Conservation (phyloP, 1,284 basidiomycete genomes). For the Fistulinella cinereoalba region DNA sequence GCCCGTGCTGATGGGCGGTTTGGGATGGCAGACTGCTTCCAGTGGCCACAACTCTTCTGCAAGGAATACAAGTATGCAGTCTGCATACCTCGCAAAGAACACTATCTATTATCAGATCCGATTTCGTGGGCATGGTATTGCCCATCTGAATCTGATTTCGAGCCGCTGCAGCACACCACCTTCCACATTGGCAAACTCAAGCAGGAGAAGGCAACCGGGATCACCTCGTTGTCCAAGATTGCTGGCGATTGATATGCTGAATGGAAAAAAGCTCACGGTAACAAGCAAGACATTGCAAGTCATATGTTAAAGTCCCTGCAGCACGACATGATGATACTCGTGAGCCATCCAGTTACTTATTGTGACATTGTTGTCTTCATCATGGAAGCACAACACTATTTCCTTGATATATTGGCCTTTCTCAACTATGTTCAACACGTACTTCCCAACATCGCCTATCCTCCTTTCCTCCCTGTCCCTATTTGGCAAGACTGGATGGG, state of each 20-base stretch:
- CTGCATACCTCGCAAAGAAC: background rate
- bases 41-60: no score
- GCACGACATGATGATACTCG: background rate
- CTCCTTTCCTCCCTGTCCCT: background rate
- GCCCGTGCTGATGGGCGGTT: no score
- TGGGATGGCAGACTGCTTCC: no score
- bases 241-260: background rate
- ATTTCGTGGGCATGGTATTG: background rate
- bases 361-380: background rate
- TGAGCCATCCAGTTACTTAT: background rate
- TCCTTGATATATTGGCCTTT: background rate
- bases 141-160: background rate
- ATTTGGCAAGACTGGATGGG: background rate
- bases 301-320: background rate
- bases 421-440: background rate
- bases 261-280: background rate
- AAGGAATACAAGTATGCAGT: no score
- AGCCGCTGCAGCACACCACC: background rate
- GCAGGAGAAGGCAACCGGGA: background rate
- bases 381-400: background rate
- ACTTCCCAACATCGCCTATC: background rate
- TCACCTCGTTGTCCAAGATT: background rate
- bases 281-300: background rate
- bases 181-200: background rate
- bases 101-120: background rate